Evolutionary conservation across 1,139 yeast genomes (phyloP), one percentile per base, ranked within the genome.

Genomic region (Wickerhamomyces sp.): DNA sequence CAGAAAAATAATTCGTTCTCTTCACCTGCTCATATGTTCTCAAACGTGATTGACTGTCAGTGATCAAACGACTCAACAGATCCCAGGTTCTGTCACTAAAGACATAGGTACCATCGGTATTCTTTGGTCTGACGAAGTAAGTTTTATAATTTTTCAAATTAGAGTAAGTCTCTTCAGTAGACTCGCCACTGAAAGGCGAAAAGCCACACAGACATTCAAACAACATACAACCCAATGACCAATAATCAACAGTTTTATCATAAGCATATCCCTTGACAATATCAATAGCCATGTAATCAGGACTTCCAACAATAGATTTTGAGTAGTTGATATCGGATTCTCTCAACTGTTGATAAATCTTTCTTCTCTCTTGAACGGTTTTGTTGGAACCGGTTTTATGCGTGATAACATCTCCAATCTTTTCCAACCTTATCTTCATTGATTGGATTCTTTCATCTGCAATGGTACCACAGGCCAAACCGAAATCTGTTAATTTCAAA

Each of bases 221-320:
- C 18, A 89, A 66, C 76, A 86, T 86, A 60, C 98, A 93, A 2
- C 98, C 99, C 37, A 93, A 70, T 1, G 97, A 89, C 99, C 99
- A 93, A 60, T 93, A 93, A 65, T 93, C 99, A 42, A 93, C 94
- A 15, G 98, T 89, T 57, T 82, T 89, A 57, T 93, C 96, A 58
- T 93, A 93, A 42, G 82, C 81, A 52, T 83, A 83, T 9, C 98
- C 98, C 28, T 47, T 52, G 43, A 93, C 75, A 6, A 93, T 97
- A 59, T 93, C 99, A 37, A 93, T 70, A 1, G 99, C 98, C 99
- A 93, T 93, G 58, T 93, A 93, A 58, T 93, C 99, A 2, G 99
- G 99, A 6, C 95, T 85, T 0, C 99, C 99, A 11, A 93, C 99
- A 46, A 91, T 88, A 1, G 96, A 87, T 52, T 87, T 85, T 15